A percentile compares a stretch with the other conserved stretches of the same genome.
Evolutionary conservation across 2,329 filamentous ascomycete species (phyloP).

Genomic region (Zymoseptoria pseudotritici): DNA sequence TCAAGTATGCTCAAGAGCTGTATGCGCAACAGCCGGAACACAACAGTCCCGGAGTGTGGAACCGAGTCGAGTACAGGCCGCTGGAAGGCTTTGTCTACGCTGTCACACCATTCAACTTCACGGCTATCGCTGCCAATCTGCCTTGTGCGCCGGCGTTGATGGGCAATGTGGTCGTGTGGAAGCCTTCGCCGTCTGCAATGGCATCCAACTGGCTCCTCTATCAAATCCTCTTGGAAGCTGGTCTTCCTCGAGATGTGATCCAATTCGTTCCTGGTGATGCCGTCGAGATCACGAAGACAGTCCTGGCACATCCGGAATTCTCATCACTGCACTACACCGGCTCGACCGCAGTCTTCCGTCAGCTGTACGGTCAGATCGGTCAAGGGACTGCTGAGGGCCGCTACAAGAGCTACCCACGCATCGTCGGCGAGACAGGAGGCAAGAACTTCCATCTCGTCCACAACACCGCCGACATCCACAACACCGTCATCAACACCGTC

Average conservation of each 20-base stretch:
- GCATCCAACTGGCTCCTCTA: conserved; percentile 88
- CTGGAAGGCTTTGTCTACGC: conserved; percentile 94
- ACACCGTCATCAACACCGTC: conserved; percentile 73
- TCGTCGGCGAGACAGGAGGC: conserved; percentile 84
- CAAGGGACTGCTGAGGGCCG: conserved; percentile 70
- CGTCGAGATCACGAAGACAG: conserved; percentile 70
- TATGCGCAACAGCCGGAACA: conserved; percentile 80
- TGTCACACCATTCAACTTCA: conserved; percentile 92
- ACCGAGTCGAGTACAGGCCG: conserved; percentile 78
- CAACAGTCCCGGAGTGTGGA: conserved; percentile 79
- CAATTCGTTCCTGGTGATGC: conserved; percentile 90
- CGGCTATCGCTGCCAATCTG: conserved; percentile 82
- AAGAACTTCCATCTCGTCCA: conserved; percentile 92
- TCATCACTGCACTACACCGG: conserved; percentile 93
- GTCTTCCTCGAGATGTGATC: conserved; percentile 80
- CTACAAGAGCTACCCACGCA: conserved; percentile 78
- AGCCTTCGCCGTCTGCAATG: conserved; percentile 80
- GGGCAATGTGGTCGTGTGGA: conserved; percentile 93
- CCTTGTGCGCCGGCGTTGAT: conserved; percentile 73
- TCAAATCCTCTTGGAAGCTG: conserved; percentile 83
- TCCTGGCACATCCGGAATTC: conserved; percentile 71
- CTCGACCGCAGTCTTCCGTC: conserved; percentile 83
- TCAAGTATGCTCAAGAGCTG: conserved; percentile 83
- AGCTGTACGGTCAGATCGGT: conserved; percentile 80
- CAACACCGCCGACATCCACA: conserved; percentile 65